Evolutionary conservation across 78 protist species (phyloP), one percentile per base, ranked within the genome.

Genomic region (Cavenderia fasciculata): DNA sequence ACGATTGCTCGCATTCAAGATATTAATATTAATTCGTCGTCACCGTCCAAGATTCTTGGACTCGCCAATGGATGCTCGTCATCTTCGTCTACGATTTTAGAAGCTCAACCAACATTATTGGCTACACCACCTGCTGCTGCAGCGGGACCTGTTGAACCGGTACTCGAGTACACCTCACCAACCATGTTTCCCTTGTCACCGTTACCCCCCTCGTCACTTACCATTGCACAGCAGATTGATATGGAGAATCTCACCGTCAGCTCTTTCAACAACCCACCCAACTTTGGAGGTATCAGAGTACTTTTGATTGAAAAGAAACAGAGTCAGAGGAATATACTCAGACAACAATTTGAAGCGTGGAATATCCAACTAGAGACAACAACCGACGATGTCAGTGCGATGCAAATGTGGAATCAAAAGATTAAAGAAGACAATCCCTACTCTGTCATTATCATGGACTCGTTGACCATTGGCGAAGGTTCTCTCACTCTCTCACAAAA

Each of bases 281-380:
- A 23, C 36, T 82, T 82, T 27, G 23, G 34, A 36, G 74, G 78
- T 8, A 47, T 31, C 18, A 46, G 71, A 38, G 49, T 79, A 52
- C 29, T 79, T 25, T 66, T 79, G 7, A 82, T 82, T 41, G 90
- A 82, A 38, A 51, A 44, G 21, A 68, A 65, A 56, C 36, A 23
- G 34, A 82, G 41, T 4, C 59, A 74, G 38, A 38, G 90, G 29
- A 43, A 61, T 14, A 56, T 66, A 27, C 34, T 82, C 7, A 61
- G 33, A 14, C 63, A 68, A 40, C 90, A 82, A 56, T 51, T 71
- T 7, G 25, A 19, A 12, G 61, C 19, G 3, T 71, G 78, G 59
- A 82, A 68, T 44, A 82, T 82, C 25, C 44, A 31, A 51, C 57
- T 82, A 49, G 90, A 68, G 43, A 38, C 73, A 21, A 72, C 61